phyloP scores from a whole-genome alignment of 2,329 filamentous ascomycete genomes.

The Alternaria novae-zelandiae region DNA sequence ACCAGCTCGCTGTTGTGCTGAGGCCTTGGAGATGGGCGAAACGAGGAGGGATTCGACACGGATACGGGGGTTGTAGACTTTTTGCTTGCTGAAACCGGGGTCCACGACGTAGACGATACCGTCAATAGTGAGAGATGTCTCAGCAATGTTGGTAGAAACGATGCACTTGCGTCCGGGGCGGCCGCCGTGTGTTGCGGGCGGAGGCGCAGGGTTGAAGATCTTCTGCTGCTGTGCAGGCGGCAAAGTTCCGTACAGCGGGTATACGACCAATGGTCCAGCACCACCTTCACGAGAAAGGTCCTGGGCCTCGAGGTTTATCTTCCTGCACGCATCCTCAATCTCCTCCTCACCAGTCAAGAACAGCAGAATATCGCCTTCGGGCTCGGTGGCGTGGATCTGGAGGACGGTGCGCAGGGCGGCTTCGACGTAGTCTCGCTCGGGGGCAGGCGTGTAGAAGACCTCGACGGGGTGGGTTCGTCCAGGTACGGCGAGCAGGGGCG shows the following conservation, averaged over 20 bases:
- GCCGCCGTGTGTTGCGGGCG: slow-evolving; percentile 74
- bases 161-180: slow-evolving; percentile 92
- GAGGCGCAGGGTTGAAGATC: slow-evolving; percentile 91
- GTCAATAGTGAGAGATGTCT: slow-evolving; percentile 96
- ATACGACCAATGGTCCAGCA: slow-evolving; percentile 86
- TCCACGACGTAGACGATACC: slow-evolving; percentile 99
- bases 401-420: slow-evolving; percentile 92
- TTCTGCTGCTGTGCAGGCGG: slow-evolving; percentile 92
- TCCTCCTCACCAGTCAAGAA: slow-evolving; percentile 98
- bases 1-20: slow-evolving; percentile 95
- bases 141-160: slow-evolving; percentile 95
- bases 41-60: slow-evolving; percentile 97
- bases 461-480: slow-evolving; percentile 96
- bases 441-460: slow-evolving; percentile 97
- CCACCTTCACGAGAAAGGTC: slow-evolving; percentile 92
- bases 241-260: slow-evolving; percentile 91
- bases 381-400: slow-evolving; percentile 93
- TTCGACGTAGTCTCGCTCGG: slow-evolving; percentile 96
- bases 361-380: slow-evolving; percentile 88
- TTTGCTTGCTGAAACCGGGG: slow-evolving; percentile 98
- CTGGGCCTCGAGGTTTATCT: slow-evolving; percentile 88
- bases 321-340: slow-evolving; percentile 94
- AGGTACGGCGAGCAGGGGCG: slow-evolving; percentile 89
- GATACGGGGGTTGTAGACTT: slow-evolving; percentile 97
- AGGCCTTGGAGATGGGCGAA: slow-evolving; percentile 96